Evolutionary conservation across 2,329 filamentous ascomycete species (phyloP).

Genomic region (Diaporthe destruens): DNA sequence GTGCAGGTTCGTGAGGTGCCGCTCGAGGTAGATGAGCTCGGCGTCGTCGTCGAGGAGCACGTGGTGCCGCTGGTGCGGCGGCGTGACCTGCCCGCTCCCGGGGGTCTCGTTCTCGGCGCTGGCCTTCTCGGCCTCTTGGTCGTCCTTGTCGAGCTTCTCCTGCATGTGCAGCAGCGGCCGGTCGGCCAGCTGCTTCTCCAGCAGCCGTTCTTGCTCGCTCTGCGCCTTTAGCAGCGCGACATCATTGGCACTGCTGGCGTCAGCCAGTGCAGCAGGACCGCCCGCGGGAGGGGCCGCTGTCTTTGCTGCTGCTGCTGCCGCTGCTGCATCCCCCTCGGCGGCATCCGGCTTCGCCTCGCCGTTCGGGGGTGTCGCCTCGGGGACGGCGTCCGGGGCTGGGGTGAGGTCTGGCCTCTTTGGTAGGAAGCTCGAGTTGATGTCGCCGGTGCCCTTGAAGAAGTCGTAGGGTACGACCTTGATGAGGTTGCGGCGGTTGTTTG

Average conservation of each 20-base stretch:
- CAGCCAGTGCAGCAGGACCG: conserved; percentile 81
- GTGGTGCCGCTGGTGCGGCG: conserved; percentile 71
- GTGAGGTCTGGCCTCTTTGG: conserved; percentile 78
- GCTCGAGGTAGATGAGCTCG: conserved; percentile 82
- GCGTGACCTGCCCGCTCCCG: conserved; percentile 42
- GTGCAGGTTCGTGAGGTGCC: conserved; percentile 82
- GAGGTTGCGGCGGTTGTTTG: conserved; percentile 87
- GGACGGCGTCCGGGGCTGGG: conserved; percentile 45
- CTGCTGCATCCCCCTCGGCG: conserved; percentile 48
- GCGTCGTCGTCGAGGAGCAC: conserved; percentile 89
- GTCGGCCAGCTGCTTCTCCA: conserved; percentile 90
- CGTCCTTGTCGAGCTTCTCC: conserved; percentile 88
- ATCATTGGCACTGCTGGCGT: conserved; percentile 79
- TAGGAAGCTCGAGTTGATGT: conserved; percentile 98
- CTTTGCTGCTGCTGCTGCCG: conserved; percentile 48
- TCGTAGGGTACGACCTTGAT: conserved; percentile 97
- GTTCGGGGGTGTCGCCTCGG: conserved; percentile 43
- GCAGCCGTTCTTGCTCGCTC: conserved; percentile 84
- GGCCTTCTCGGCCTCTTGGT: conserved; percentile 70
- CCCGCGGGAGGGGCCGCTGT: conserved; percentile 76
- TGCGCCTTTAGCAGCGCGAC: conserved; percentile 78
- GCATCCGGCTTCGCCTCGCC: conserved; percentile 38
- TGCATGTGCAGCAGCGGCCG: conserved; percentile 93
- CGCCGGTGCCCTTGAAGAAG: conserved; percentile 97
- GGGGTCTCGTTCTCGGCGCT: conserved; percentile 58